Base-by-base conservation (phyloP, 148 eudicot genomes). In the Heliamphora exappendiculata region DNA sequence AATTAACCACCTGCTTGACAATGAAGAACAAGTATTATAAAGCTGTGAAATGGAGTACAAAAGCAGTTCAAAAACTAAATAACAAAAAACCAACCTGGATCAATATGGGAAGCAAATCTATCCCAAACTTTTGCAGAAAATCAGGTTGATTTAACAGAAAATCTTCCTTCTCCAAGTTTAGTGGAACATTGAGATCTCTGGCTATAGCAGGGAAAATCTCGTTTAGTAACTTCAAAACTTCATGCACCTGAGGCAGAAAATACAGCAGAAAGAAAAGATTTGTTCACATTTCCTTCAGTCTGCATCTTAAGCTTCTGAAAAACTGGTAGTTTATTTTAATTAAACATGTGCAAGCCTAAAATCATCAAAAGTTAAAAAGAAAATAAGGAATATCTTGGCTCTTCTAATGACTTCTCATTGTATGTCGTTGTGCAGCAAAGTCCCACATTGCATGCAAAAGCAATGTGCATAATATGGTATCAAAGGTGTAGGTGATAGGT, bases 181-280 rank as follows among this genome's bases (percentile, higher is more conserved):
- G 26, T 39, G 82, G 82, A 42, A 62, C 82, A 67, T 76, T 82
- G 51, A 81, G 73, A 82, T 88, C 86, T 70, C 77, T 72, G 58
- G 86, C 57, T 78, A 81, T 76, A 49, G 84, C 80, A 79, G 97
- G 96, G 81, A 95, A 93, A 67, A 95, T 90, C 81, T 84, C 88
- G 86, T 88, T 88, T 58, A 95, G 82, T 83, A 95, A 84, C 84
- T 86, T 91, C 84, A 95, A 72, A 77, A 89, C 86, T 84, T 88
- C 96, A 73, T 85, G 85, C 76, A 87, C 89, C 98, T 95, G 85
- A 75, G 49, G 58, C 62, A 69, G 47, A 75, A 58, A 33, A 34
- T 28, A 60, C 22, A 34, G 36, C 69, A 72, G 13, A 33, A 20
- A 58, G 51, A 78, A 62, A 1, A 39, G 3, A 20, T 33, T n/a